phyloP scores from a whole-genome alignment of 2,329 filamentous ascomycete genomes.

The Setomelanomma holmii region DNA sequence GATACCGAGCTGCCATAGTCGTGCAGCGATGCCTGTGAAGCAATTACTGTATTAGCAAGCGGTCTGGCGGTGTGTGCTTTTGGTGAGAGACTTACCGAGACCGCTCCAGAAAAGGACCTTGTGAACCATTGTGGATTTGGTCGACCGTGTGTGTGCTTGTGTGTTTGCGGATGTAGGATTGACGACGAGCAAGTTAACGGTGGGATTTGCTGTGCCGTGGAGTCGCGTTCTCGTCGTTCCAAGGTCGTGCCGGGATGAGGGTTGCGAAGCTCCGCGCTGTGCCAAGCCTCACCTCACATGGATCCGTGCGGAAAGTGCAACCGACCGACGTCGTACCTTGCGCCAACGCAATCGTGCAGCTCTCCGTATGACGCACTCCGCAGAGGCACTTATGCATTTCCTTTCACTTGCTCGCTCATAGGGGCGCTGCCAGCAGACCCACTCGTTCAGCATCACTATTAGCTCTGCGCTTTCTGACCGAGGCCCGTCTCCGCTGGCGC shows the following conservation, averaged over 20 bases:
- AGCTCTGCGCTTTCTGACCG: background rate
- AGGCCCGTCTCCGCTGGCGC: background rate
- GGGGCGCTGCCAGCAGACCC: constrained; percentile 2
- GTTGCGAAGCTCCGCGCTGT: constrained; percentile 26
- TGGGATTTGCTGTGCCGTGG: constrained; percentile 22
- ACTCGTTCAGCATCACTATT: background rate
- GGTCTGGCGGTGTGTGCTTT: constrained; percentile 16
- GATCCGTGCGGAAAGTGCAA: constrained; percentile 24
- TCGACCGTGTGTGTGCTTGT: constrained; percentile 7
- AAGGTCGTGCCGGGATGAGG: constrained; percentile 21
- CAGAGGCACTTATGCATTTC: constrained; percentile 5
- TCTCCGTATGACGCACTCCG: constrained; percentile 5
- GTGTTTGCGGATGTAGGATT: constrained; percentile 8
- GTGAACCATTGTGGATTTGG: constrained; percentile 54
- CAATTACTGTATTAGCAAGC: constrained; percentile 29
- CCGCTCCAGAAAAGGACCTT: constrained; percentile 82
- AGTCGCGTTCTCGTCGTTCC: constrained; percentile 29
- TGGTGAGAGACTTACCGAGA: constrained; percentile 74
- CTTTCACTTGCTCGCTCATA: constrained; percentile 8
- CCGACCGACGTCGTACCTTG: constrained; percentile 14
- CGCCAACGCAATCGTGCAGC: constrained; percentile 3
- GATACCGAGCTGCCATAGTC: constrained; percentile 96
- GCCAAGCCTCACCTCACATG: constrained; percentile 26
- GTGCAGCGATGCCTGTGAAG: constrained; percentile 79
- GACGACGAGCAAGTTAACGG: constrained; percentile 8